Base-by-base conservation (phyloP, 2,329 filamentous ascomycete species). In the Pseudogymnoascus sp. region DNA sequence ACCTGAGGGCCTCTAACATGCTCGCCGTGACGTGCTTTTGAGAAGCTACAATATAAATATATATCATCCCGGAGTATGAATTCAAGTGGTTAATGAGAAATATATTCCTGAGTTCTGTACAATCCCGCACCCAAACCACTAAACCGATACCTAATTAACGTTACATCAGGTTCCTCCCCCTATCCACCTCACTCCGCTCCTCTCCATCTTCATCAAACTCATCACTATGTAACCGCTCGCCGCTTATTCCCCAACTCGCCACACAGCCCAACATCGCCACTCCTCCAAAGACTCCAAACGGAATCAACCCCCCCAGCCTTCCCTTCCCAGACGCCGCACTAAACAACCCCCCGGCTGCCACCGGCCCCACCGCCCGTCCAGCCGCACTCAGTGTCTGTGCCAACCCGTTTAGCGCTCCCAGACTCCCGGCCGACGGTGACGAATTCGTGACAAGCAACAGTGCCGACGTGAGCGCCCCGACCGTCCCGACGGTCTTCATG, bases 361-460 rank as follows among this genome's bases (percentile, higher is more conserved):
- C 92, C 0, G 94, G 94, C 0, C 94, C 94, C 0, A 91, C 83
- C 47, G 92, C 92, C 63, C 94, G 86, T 7, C 94, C 94, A 0
- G 90, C 90, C 0, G 94, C 94, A 0, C 91, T 96, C 0, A 99
- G 84, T 0, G 92, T 96, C 74, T 99, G 94, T 0, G 94, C 94
- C 30, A 97, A 82, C 8, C 94, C 94, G 70, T 99, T 97, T 25
- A 99, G 80, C 0, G 90, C 92, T 2, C 94, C 94, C 0, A 99
- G 82, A 0, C 90, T 92, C 4, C 88, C 86, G 72, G 93, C 84
- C 6, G 92, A 91, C 0, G 92, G 90, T 0, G 92, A 90, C 1
- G 90, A 95, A 69, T 99, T 99, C 37, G 92, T 97, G 66, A 99
- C 92, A 73, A 99, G 75, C 14, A 95, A 79, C 74, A 97, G 84